Base-by-base conservation (phyloP, 139 green algal genomes). In the Pleodorina starrii region DNA sequence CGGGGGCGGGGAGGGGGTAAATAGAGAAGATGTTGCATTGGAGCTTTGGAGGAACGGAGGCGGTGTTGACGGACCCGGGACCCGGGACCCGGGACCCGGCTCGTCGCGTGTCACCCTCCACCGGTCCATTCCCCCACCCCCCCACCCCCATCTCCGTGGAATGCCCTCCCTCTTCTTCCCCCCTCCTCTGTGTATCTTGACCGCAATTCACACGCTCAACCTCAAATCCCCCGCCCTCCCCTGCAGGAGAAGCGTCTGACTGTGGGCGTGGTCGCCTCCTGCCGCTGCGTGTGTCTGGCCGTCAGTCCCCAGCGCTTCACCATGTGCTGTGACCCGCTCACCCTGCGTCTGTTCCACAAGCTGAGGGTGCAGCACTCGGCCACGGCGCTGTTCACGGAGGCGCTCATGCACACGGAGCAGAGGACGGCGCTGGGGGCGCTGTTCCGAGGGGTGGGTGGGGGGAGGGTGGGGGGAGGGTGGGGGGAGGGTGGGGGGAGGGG, bases 291-390 rank as follows among this genome's bases (percentile, higher is more conserved):
- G 44, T 42, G 29, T 19, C 83, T 89, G 66, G 68, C 68, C 68
- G 48, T 89, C 68, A 71, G 68, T 29, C 68, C 88, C 25, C 86
- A 91, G 72, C 90, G 90, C 75, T 93, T 93, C 75, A 86, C 66
- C 42, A 86, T 77, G 48, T 86, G 75, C 36, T 57, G 91, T 42
- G 90, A 93, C 75, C 42, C 83, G 19, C 82, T 93, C 29, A 93
- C 90, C n/a, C 87, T 91, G 69, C 83, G 90, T 11, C 87, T 93
- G 17, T 90, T 93, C 87, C 50, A 89, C 60, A 90, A 86, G 84
- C 50, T 92, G 66, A 36, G 85, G 32, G 19, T 73, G 78, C 88
- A 85, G 76, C 77, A 86, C 60, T 87, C 48, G 40, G 85, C 73
- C 46, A 90, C 85, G 23, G 85, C 51, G 29, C 46, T 84, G 73